phyloP scores from a whole-genome alignment of 2,329 filamentous ascomycete species.

The Ampelomyces quisqualis region DNA sequence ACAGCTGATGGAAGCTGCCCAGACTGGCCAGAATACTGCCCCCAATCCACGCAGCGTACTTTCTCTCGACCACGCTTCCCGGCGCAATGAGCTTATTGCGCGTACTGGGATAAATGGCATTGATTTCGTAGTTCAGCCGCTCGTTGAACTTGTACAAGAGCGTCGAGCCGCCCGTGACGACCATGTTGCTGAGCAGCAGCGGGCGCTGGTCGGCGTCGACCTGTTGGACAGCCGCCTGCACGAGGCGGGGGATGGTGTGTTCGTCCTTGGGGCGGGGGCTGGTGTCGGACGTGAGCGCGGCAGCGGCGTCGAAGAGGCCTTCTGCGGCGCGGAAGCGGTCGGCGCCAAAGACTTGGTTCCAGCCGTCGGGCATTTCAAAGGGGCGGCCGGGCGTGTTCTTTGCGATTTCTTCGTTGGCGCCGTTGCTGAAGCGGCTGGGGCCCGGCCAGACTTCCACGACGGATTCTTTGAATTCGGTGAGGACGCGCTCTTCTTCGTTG shows the following conservation, averaged over 20 bases:
- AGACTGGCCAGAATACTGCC: constrained; percentile 93
- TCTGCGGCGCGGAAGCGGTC: constrained; percentile 86
- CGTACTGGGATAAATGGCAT: constrained; percentile 76
- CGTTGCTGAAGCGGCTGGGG: constrained; percentile 63
- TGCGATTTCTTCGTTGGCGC: constrained; percentile 71
- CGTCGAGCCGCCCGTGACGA: constrained; percentile 85
- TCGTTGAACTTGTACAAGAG: constrained; percentile 91
- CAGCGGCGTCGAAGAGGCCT: constrained; percentile 85
- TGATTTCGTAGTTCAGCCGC: constrained; percentile 81
- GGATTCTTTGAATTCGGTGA: constrained; percentile 97
- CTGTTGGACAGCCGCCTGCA: constrained; percentile 72
- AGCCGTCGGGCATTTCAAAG: constrained; percentile 96
- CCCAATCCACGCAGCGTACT: constrained; percentile 93
- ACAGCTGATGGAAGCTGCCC: constrained; percentile 99
- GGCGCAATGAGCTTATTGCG: constrained; percentile 87
- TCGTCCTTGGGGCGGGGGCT: constrained; percentile 61
- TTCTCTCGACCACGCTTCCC: constrained; percentile 80
- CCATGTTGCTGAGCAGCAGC: constrained; percentile 81
- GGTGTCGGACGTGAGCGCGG: constrained; percentile 60
- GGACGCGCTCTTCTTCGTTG: constrained; percentile 86
- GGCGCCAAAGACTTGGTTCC: constrained; percentile 89
- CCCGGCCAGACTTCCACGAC: constrained; percentile 93
- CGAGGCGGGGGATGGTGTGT: constrained; percentile 80
- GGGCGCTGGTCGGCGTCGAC: constrained; percentile 89
- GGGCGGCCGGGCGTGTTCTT: constrained; percentile 74